These are phyloP conservation scores for Fusarium algeriense DNA, from an alignment of 2,329 filamentous ascomycete species.

Conservation along the genomic window DNA sequence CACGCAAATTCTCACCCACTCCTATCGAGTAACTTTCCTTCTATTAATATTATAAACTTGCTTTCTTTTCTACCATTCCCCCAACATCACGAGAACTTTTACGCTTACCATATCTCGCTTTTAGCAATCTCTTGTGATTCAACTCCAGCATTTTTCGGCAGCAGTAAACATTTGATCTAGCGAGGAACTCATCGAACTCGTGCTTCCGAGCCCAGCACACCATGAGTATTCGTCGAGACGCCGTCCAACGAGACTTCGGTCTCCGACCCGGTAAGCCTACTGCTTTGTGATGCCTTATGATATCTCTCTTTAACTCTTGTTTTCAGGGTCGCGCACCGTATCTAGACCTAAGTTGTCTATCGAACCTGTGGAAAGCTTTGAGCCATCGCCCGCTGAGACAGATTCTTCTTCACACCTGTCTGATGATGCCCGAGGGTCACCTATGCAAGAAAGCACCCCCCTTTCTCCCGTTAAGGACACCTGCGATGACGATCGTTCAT, in stretches of 20 bases:
- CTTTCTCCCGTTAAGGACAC: not conserved
- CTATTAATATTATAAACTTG: not conserved
- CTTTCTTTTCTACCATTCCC: not conserved
- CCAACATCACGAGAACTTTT: not conserved
- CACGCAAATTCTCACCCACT: not conserved
- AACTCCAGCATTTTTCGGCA: not conserved
- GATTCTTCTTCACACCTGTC: not conserved
- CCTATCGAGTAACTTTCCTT: not conserved
- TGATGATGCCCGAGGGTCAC: not conserved
- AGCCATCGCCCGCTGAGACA: not conserved
- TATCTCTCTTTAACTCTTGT: not conserved
- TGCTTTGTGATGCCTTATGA: not conserved
- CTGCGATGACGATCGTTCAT: constrained; percentile 5
- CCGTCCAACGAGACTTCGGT: constrained; percentile 25
- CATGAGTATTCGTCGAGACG: constrained; percentile 17
- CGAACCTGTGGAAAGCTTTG: not conserved
- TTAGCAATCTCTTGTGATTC: not conserved
- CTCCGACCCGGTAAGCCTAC: constrained; percentile 17
- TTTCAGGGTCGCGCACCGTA: not conserved
- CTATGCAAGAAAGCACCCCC: not conserved
- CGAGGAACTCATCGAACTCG: not conserved
- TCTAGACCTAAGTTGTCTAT: not conserved
- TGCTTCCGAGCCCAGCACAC: not conserved
- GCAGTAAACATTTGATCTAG: not conserved
- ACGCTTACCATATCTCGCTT: not conserved